These are phyloP conservation scores for Cardamine resedifolia DNA, from an alignment of 345 rosid species.

Conservation along the genomic window DNA sequence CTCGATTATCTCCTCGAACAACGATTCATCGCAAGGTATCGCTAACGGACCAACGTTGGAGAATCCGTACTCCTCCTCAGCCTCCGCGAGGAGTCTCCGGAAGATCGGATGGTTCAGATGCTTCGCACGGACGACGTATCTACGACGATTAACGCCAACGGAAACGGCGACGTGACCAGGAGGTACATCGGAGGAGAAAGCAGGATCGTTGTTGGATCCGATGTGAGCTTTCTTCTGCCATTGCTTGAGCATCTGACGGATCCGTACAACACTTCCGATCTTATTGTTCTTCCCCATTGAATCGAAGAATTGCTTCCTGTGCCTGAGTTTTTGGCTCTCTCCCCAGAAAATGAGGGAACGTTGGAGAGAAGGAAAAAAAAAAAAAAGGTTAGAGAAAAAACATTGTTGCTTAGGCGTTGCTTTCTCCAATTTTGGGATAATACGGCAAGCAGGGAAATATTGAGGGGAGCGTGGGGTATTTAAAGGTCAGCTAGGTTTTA, in stretches of 20 bases:
- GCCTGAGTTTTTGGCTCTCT: not conserved
- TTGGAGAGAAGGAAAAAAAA: not conserved
- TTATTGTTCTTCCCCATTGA: constrained; percentile 49
- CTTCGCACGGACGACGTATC: constrained; percentile 73
- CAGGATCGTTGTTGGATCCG: constrained; percentile 29
- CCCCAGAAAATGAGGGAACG: constrained; percentile 27
- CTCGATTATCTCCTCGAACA: constrained; percentile 70
- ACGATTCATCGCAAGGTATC: constrained; percentile 78
- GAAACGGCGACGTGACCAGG: constrained; percentile 80
- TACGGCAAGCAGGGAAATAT: constrained; percentile 30
- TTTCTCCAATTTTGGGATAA: not conserved
- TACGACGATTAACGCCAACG: constrained; percentile 55
- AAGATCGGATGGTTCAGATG: constrained; percentile 87
- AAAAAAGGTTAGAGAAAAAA: constrained; percentile 17
- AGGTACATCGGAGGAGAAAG: constrained; percentile 55
- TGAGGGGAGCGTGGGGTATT: constrained; percentile 10
- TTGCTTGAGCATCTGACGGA: constrained; percentile 75
- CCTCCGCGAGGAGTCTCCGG: constrained; percentile 54
- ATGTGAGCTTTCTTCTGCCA: constrained; percentile 71
- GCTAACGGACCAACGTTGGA: constrained; percentile 60
- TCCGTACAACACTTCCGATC: constrained; percentile 68
- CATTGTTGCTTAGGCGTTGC: constrained; percentile 30
- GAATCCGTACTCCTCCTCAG: constrained; percentile 95
- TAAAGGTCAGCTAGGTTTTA: constrained; percentile 7
- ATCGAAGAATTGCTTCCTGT: constrained; percentile 9